Evolutionary conservation across 345 rosid genomes (phyloP).

Genomic region (Mangifera indica): DNA sequence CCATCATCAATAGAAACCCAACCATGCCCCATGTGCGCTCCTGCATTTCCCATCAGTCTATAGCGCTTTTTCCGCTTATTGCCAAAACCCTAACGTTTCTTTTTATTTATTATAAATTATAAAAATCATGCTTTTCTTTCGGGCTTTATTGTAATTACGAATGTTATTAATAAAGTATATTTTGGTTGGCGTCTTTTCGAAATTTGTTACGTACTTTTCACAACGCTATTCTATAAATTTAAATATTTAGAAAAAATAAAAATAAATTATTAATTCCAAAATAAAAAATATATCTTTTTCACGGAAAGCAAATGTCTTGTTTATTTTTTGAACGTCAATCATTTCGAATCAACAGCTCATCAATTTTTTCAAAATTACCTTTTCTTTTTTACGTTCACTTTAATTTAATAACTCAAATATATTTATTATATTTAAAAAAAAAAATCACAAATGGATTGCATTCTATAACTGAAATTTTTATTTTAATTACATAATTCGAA

Average conservation of each 20-base stretch:
- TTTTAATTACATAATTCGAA: too few relatives aligned
- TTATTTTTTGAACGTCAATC: conserved; percentile 9
- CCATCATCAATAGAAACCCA: background rate
- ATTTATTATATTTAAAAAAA: too few relatives aligned
- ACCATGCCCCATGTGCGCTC: conserved; percentile 13
- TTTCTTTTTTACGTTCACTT: background rate
- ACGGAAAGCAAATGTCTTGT: conserved; percentile 17
- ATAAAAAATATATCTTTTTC: conserved; percentile 13
- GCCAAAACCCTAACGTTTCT: conserved; percentile 19
- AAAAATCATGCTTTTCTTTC: conserved; percentile 10
- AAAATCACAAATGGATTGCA: too few relatives aligned
- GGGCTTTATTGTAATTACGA: too few relatives aligned
- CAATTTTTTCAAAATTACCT: background rate
- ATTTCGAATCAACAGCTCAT: background rate
- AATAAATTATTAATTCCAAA: too few relatives aligned
- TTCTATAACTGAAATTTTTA: too few relatives aligned
- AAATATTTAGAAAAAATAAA: too few relatives aligned
- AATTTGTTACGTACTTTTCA: background rate
- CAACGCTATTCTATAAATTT: too few relatives aligned
- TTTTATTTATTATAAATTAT: background rate
- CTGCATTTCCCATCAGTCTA: background rate
- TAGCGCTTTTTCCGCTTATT: conserved; percentile 17
- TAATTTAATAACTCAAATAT: too few relatives aligned
- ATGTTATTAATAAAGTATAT: too few relatives aligned
- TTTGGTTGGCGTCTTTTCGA: background rate